Evolutionary conservation across 2,329 filamentous ascomycete genomes (phyloP), one percentile per base, ranked within the genome.

Genomic region (Alternaria infectoria): DNA sequence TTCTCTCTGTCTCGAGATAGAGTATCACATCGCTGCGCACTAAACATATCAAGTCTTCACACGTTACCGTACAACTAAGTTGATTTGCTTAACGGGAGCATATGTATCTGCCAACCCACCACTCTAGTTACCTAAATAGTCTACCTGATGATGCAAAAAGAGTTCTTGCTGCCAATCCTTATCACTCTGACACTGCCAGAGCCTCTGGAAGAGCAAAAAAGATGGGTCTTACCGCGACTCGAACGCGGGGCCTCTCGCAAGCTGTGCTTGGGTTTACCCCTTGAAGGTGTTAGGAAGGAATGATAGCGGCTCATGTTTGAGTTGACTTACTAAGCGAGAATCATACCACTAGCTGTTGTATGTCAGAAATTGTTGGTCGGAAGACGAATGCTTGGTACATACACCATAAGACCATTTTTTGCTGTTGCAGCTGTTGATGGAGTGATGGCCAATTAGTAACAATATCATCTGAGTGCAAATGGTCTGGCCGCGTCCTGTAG

Each of bases 311-410:
- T 30, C 3, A n/a, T n/a, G n/a, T n/a, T n/a, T n/a, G n/a, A n/a
- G 28, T 30, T 1, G 3, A 30, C 28, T 30, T 30, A 30, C 28
- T 89, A 89, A 89, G 87, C 87, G 86, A 88, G 87, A 89, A 89
- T 89, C 86, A 89, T 89, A 89, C 87, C 87, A 86, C 87, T 88
- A 88, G 86, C 36, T 40, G 36, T 17, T 40, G 36, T 40, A 4
- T 17, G 36, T 40, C 5, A 40, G 36, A 10, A 8, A 5, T 10
- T 40, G 36, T 40, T 40, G 15, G 15, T n/a, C 32, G 8, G 32
- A 40, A 40, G 32, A 10, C 8, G 36, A 40, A 17, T 40, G 36
- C 15, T n/a, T 40, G 15, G n/a, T 40, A 40, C 36, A 6, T 40
- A 40, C 36, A 62, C 55, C 43, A 54, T 54, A 59, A 54, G 57